Evolutionary conservation across 1,284 basidiomycete genomes (phyloP).

Genomic region (Polyporus tsugae): DNA sequence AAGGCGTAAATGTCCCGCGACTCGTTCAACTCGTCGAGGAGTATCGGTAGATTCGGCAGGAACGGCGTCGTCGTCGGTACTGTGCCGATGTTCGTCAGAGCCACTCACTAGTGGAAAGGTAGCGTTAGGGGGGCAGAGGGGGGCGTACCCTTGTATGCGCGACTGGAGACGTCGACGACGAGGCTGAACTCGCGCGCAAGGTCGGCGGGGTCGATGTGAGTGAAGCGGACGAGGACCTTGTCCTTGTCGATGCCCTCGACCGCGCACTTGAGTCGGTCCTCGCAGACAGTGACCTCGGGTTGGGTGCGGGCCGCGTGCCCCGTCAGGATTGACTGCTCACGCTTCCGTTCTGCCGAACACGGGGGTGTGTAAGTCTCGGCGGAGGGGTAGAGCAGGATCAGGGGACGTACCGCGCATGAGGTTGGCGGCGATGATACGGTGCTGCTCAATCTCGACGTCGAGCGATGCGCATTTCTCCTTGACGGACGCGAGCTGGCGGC

Average conservation of each 20-base stretch:
- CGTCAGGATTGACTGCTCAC: constrained; percentile 70
- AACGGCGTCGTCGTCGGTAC: constrained; percentile 75
- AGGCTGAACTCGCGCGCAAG: constrained; percentile 72
- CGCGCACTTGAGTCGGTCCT: constrained; percentile 67
- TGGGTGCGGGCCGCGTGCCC: constrained; percentile 61
- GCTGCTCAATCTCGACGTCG: constrained; percentile 76
- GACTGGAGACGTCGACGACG: constrained; percentile 74
- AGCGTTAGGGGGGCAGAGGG: background rate
- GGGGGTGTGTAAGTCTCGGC: background rate
- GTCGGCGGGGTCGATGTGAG: constrained; percentile 66
- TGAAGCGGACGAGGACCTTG: constrained; percentile 78
- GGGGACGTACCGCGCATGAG: constrained; percentile 63
- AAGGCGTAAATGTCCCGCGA: constrained; percentile 70
- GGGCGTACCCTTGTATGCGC: constrained; percentile 71
- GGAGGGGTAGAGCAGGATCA: background rate
- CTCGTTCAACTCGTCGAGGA: constrained; percentile 71
- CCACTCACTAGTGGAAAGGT: background rate
- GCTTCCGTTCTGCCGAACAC: constrained; percentile 63
- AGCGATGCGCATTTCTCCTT: constrained; percentile 65
- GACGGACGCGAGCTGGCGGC: constrained; percentile 66
- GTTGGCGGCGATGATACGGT: constrained; percentile 62
- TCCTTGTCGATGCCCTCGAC: constrained; percentile 81
- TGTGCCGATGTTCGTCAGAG: constrained; percentile 37
- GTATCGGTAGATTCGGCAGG: constrained; percentile 66
- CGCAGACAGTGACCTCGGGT: constrained; percentile 65